These are phyloP conservation scores for Lepraria neglecta DNA, from an alignment of 495 filamentous ascomycete species.

Conservation along the genomic window DNA sequence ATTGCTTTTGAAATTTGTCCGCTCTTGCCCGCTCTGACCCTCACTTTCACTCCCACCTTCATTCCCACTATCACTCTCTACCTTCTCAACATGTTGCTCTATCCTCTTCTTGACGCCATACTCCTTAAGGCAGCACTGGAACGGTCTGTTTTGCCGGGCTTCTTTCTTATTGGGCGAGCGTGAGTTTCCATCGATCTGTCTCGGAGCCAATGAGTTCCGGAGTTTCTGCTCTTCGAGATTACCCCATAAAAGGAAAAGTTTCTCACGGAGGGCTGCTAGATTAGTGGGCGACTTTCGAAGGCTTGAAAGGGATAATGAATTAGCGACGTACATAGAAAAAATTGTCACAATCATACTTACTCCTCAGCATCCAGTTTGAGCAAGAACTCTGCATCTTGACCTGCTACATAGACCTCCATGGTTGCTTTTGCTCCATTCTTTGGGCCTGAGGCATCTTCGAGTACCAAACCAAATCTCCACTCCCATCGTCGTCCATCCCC, in stretches of 20 bases:
- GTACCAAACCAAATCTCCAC: constrained; percentile 70
- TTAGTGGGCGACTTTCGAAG: constrained; percentile 45
- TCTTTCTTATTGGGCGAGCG: background rate
- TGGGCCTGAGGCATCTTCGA: constrained; percentile 51
- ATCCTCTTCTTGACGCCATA: constrained; percentile 41
- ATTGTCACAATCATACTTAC: constrained; percentile 39
- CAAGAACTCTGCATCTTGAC: constrained; percentile 57
- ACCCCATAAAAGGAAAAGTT: constrained; percentile 79
- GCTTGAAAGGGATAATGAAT: constrained; percentile 32
- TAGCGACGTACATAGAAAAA: constrained; percentile 8
- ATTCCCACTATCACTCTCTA: constrained; percentile 30
- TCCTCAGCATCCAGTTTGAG: constrained; percentile 61
- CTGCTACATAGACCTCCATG: constrained; percentile 61
- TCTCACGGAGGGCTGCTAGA: constrained; percentile 54
- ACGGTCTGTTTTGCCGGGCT: constrained; percentile 20
- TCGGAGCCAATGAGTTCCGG: background rate
- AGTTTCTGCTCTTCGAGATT: constrained; percentile 66
- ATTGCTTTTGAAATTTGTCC: background rate
- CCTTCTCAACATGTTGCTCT: background rate
- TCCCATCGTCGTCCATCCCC: constrained; percentile 48
- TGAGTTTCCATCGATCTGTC: constrained; percentile 19
- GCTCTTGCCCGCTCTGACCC: constrained; percentile 7
- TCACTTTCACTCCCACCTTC: constrained; percentile 27
- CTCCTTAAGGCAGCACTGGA: constrained; percentile 44
- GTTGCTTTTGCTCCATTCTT: constrained; percentile 35